phyloP scores from a whole-genome alignment of 306 rosid species.

The Arachis hypogaea region DNA sequence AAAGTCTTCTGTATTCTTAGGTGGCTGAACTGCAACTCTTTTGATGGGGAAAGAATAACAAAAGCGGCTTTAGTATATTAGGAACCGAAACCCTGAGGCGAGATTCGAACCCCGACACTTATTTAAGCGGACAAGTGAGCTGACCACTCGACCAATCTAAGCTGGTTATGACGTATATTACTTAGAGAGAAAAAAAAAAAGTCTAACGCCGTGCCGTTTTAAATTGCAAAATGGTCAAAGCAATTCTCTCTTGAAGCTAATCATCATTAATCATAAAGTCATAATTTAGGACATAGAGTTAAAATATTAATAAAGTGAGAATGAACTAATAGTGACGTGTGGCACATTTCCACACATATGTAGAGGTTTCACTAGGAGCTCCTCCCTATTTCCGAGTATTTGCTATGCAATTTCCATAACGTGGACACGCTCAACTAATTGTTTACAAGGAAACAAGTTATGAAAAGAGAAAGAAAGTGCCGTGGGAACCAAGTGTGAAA shows the following conservation, averaged over 20 bases:
- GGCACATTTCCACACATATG: neutral
- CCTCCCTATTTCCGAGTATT: conserved; percentile 42
- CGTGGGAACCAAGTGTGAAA: conserved; percentile 41
- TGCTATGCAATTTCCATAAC: conserved; percentile 42
- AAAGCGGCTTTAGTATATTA: too few relatives aligned
- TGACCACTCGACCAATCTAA: too few relatives aligned
- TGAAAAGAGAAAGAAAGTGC: conserved; percentile 24
- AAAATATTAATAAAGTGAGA: neutral
- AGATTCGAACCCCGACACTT: too few relatives aligned
- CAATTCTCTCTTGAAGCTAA: neutral
- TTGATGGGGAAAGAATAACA: too few relatives aligned
- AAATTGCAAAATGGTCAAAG: neutral
- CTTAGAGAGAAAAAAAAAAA: too few relatives aligned
- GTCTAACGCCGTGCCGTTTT: neutral
- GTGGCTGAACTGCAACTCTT: too few relatives aligned
- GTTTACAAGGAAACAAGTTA: conserved; percentile 39
- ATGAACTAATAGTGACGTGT: neutral
- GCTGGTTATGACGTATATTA: neutral
- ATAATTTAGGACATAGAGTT: neutral
- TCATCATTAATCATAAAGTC: neutral
- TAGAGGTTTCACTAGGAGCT: neutral
- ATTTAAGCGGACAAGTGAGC: too few relatives aligned
- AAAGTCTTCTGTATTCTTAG: too few relatives aligned
- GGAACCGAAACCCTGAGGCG: too few relatives aligned
- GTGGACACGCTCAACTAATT: conserved; percentile 10